A percentile compares a stretch with the other conserved stretches of the same genome.
Conservation (phyloP, 2,329 filamentous ascomycete species). For the Pseudophaeomoniella oleicola region DNA sequence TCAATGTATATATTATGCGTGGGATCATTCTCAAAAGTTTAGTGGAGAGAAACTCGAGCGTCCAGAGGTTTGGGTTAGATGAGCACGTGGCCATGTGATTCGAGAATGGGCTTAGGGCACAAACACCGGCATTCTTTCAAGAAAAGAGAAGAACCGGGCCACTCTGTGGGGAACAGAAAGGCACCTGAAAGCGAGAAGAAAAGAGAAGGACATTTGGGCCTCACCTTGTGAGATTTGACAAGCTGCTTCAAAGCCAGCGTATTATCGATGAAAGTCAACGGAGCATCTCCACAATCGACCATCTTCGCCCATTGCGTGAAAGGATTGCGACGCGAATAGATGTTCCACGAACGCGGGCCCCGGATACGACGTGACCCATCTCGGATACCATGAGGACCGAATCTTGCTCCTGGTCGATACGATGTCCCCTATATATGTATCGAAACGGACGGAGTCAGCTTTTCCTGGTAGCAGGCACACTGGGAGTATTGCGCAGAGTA, state of each 20-base stretch:
- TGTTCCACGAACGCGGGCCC: constrained; percentile 24
- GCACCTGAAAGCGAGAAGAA: no score
- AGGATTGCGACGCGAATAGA: constrained; percentile 34
- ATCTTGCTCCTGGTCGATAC: constrained; percentile 34
- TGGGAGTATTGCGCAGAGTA: no score
- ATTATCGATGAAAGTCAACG: constrained; percentile 37
- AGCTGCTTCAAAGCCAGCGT: constrained; percentile 40
- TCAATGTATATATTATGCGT: background rate
- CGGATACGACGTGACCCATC: constrained; percentile 34
- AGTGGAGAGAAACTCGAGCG: no score
- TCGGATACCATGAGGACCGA: constrained; percentile 37
- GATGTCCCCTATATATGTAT: background rate
- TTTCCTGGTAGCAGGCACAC: no score
- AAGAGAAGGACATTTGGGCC: no score
- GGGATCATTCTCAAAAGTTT: no score
- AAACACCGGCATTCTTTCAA: no score
- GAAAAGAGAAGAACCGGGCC: no score
- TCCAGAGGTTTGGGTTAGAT: no score
- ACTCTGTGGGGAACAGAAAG: no score
- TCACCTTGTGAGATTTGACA: constrained; percentile 34
- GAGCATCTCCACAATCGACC: constrained; percentile 41
- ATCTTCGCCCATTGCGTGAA: constrained; percentile 35
- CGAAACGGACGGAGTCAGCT: background rate
- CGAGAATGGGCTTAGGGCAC: no score
- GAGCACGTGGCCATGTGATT: no score